Conservation (phyloP, 1,284 basidiomycete species). For the Ceraceosorus bombacis region DNA sequence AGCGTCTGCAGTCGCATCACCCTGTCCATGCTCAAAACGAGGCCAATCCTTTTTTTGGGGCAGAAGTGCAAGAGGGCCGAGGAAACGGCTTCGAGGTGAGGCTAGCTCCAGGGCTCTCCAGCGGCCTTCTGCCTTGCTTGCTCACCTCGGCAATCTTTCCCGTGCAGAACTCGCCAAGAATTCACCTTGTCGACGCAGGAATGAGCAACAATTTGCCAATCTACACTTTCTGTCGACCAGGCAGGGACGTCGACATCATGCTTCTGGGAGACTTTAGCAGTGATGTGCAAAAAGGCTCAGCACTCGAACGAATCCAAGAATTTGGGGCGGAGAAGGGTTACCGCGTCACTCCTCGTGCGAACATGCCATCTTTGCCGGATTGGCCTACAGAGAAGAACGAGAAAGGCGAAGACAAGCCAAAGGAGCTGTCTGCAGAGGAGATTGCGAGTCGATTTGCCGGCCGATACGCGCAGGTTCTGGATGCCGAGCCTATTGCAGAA, state of each 20-base stretch:
- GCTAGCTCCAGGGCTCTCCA: no score
- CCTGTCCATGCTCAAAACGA: slow-evolving; percentile 22
- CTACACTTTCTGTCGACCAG: slow-evolving; percentile 30
- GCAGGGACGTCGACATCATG: slow-evolving; percentile 37
- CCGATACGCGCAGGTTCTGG: slow-evolving; percentile 25
- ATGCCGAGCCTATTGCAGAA: slow-evolving; percentile 10
- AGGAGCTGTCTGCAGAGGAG: slow-evolving; percentile 3
- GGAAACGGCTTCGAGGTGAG: slow-evolving; percentile 19
- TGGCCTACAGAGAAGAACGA: slow-evolving; percentile 1
- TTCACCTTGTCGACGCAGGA: slow-evolving; percentile 38
- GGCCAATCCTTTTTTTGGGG: slow-evolving; percentile 16
- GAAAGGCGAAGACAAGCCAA: slow-evolving; percentile 2
- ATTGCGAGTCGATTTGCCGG: slow-evolving; percentile 19
- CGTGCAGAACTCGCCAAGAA: slow-evolving; percentile 3
- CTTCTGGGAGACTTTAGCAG: slow-evolving; percentile 42
- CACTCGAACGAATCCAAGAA: slow-evolving; percentile 35
- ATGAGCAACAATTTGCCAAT: slow-evolving; percentile 45
- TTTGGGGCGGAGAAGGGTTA: slow-evolving; percentile 27
- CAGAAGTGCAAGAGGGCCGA: slow-evolving; percentile 8
- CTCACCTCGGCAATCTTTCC: no score
- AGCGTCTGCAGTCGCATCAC: slow-evolving; percentile 15
- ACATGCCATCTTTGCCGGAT: not conserved
- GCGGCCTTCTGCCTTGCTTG: no score
- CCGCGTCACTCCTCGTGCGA: not conserved
- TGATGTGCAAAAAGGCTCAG: slow-evolving; percentile 41